Evolutionary conservation across 2,329 filamentous ascomycete species (phyloP), one percentile per base, ranked within the genome.

Genomic region (Aureobasidium melanogenum): DNA sequence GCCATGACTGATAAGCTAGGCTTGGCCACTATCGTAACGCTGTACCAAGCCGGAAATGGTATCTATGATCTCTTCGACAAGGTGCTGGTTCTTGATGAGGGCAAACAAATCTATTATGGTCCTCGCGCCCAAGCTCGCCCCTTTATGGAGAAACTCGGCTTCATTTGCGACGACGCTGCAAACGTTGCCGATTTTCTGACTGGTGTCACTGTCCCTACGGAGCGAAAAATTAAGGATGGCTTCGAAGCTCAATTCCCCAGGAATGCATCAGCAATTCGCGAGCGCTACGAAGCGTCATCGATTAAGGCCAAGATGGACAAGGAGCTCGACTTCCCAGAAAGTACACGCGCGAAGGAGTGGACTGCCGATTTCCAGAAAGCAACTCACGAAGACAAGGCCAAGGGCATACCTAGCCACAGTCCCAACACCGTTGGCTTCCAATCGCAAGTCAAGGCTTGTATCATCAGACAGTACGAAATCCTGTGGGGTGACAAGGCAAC

Each of bases 11-110:
- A 88, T 63, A 78, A 85, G 1, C 73, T 83, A 4, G 82, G 83
- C 0, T 73, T 86, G 4, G 75, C 83, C 0, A 81, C 83, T 0
- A 82, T 87, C 50, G 83, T 87, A 14, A 86, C 84, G 0, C 75
- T 88, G 0, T 89, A 89, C 69, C 87, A 89, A 68, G 86, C 87
- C 3, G 84, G 84, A 6, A 87, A 89, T 60, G 84, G 81, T 26
- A 88, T 89, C 62, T 88, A 87, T 69, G 76, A 87, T 28, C 77
- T 85, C 0, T 88, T 89, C 68, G 85, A 89, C 69, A 89, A 88
- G 68, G 85, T 88, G 0, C 76, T 88, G 0, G 80, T 89, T 9
- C 77, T 89, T 3, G 85, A 88, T 50, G 80, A 84, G 62, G 86
- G 86, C 50, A 83, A 84, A 63, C 71, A 88, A 66, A 79, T 88